Evolutionary conservation across 148 eudicot species (phyloP).

Genomic region (Dysphania ambrosioides): DNA sequence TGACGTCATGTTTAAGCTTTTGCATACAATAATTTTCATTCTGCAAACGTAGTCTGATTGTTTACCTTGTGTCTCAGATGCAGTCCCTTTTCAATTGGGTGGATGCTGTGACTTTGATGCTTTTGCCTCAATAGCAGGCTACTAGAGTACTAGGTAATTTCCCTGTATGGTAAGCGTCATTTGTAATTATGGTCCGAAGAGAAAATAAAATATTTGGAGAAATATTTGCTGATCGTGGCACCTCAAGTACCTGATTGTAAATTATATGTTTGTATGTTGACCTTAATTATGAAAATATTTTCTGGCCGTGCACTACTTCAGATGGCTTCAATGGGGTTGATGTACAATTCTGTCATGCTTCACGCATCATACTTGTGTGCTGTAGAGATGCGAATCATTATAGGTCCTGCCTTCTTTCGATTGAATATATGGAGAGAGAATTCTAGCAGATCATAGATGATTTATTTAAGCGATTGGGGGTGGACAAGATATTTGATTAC

Average conservation of each 20-base stretch:
- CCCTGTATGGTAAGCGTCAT: conserved; percentile 12
- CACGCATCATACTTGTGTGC: conserved; percentile 5
- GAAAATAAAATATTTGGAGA: conserved; percentile 16
- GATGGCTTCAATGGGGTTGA: not conserved
- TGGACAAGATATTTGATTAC: conserved; percentile 3
- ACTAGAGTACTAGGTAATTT: conserved; percentile 29
- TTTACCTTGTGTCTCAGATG: conserved; percentile 18
- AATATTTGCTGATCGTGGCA: conserved; percentile 13
- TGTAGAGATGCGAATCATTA: conserved; percentile 10
- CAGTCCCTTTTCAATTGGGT: conserved; percentile 6
- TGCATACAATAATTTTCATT: not conserved
- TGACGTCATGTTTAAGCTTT: not conserved
- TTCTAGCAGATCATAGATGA: conserved; percentile 5
- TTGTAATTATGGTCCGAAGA: conserved; percentile 17
- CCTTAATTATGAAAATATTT: conserved; percentile 12
- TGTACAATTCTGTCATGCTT: conserved; percentile 9
- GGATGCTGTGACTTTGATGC: conserved; percentile 27
- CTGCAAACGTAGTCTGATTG: not conserved
- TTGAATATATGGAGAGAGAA: not conserved
- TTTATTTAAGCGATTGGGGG: conserved; percentile 1
- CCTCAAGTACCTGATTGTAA: conserved; percentile 31
- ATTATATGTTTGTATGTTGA: conserved; percentile 19
- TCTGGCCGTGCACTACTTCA: conserved; percentile 15
- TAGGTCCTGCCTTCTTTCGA: not conserved
- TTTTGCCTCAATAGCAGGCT: conserved; percentile 13